A percentile compares a stretch with the other conserved stretches of the same genome.
These are phyloP conservation scores for Omphalotus guepiniiformis DNA, from an alignment of 768 basidiomycete species.

Conservation along the genomic window DNA sequence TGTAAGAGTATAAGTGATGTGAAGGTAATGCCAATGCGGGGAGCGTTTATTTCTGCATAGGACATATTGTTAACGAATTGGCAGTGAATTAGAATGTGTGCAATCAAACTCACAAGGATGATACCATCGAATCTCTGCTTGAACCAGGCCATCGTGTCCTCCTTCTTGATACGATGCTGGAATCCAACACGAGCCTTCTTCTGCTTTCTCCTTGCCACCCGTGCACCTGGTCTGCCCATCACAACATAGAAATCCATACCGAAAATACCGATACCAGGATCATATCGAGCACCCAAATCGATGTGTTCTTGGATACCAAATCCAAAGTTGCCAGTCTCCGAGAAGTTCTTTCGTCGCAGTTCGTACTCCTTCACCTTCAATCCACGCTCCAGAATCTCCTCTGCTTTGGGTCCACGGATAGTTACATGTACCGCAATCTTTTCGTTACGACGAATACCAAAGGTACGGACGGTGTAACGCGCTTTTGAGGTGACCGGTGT, in stretches of 20 bases:
- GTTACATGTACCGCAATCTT: slow-evolving; percentile 99
- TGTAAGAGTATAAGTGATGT: neutral
- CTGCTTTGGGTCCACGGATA: slow-evolving; percentile 98
- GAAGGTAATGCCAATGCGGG: neutral
- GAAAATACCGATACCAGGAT: slow-evolving; percentile 98
- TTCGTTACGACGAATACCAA: slow-evolving; percentile 99
- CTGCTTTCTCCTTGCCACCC: slow-evolving; percentile 88
- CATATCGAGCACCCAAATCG: slow-evolving; percentile 97
- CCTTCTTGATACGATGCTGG: slow-evolving; percentile 88
- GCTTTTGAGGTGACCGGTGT: slow-evolving; percentile 99
- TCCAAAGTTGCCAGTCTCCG: slow-evolving; percentile 98
- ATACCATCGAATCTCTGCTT: slow-evolving; percentile 99
- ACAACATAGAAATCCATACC: slow-evolving; percentile 99
- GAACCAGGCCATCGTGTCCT: slow-evolving; percentile 98
- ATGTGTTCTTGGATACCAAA: slow-evolving; percentile 99
- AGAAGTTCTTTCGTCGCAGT: slow-evolving; percentile 94
- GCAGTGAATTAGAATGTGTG: neutral
- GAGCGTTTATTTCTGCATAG: slow-evolving; percentile 13
- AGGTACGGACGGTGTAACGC: slow-evolving; percentile 98
- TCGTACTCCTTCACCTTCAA: slow-evolving; percentile 99
- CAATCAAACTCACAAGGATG: slow-evolving; percentile 63
- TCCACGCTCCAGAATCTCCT: slow-evolving; percentile 98
- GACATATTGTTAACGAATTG: neutral
- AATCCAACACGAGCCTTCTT: slow-evolving; percentile 85
- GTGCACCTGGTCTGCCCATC: slow-evolving; percentile 93